Evolutionary conservation across 805 yeast species (phyloP).

Genomic region (Schwanniomyces polymorphus): DNA sequence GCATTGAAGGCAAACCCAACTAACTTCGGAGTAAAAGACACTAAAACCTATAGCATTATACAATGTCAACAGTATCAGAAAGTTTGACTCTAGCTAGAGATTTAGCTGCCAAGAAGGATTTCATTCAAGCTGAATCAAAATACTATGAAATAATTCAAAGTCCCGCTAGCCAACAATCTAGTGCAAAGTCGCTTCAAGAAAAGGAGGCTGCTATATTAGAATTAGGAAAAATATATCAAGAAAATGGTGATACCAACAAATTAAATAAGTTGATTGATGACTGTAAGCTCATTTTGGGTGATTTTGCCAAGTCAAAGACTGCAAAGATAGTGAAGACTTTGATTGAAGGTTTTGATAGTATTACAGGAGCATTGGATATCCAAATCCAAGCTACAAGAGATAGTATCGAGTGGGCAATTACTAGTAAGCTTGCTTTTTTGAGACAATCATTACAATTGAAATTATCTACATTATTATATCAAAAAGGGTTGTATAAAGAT

Average conservation of each 20-base stretch:
- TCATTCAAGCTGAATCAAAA: slow-evolving; percentile 56
- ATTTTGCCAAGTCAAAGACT: slow-evolving; percentile 89
- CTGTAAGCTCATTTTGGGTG: slow-evolving; percentile 70
- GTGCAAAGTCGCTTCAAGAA: slow-evolving; percentile 31
- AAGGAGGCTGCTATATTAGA: slow-evolving; percentile 72
- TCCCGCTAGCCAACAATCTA: slow-evolving; percentile 6
- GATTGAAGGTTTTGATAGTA: slow-evolving; percentile 72
- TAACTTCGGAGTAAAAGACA: neutral
- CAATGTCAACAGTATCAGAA: slow-evolving; percentile 21
- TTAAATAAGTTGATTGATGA: slow-evolving; percentile 63
- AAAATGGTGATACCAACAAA: slow-evolving; percentile 45
- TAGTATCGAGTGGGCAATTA: slow-evolving; percentile 83
- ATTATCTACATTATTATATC: slow-evolving; percentile 72
- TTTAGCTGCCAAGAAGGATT: slow-evolving; percentile 50
- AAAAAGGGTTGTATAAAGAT: slow-evolving; percentile 62
- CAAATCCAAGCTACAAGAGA: slow-evolving; percentile 76
- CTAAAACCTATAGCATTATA: neutral
- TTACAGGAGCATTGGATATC: slow-evolving; percentile 61
- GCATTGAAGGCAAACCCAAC: neutral
- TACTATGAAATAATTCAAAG: slow-evolving; percentile 51
- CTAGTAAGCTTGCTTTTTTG: slow-evolving; percentile 81
- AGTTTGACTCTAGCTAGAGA: slow-evolving; percentile 61
- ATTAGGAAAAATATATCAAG: slow-evolving; percentile 70
- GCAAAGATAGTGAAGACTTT: slow-evolving; percentile 84
- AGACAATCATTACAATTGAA: slow-evolving; percentile 87